A percentile compares a stretch with the other conserved stretches of the same genome.
Evolutionary conservation across 148 eudicot species (phyloP).

Genomic region (Heliosperma pusillum): DNA sequence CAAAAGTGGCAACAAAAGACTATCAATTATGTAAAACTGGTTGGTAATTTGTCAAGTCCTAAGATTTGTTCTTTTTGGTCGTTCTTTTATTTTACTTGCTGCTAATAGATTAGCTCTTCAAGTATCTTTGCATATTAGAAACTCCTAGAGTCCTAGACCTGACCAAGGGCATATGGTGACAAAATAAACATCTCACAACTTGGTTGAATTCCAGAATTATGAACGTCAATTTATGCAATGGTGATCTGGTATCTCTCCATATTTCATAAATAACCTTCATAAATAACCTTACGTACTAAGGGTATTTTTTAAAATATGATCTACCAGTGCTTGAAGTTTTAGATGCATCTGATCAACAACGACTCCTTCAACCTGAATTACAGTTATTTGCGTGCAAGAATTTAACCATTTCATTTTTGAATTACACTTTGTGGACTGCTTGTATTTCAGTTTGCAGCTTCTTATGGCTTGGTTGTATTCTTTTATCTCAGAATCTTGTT

Average conservation of each 20-base stretch:
- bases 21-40: background rate
- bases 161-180: background rate
- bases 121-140: background rate
- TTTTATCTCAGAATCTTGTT: conserved; percentile 65
- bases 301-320: background rate
- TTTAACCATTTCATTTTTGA: background rate
- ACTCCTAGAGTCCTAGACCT: background rate
- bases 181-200: background rate
- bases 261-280: too few relatives aligned
- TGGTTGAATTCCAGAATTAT: background rate
- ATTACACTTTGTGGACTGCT: background rate
- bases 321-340: background rate
- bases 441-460: background rate
- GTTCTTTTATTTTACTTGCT: background rate
- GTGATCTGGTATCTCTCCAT: too few relatives aligned
- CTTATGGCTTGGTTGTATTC: conserved; percentile 6
- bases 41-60: background rate
- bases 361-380: background rate
- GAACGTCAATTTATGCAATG: background rate
- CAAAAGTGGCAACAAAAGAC: background rate
- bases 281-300: background rate
- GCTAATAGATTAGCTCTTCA: background rate
- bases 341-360: background rate
- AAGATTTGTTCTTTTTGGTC: background rate
- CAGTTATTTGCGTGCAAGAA: background rate